Base-by-base conservation (phyloP, 1,139 yeast species). In the Yamadazyma epiphylla region DNA sequence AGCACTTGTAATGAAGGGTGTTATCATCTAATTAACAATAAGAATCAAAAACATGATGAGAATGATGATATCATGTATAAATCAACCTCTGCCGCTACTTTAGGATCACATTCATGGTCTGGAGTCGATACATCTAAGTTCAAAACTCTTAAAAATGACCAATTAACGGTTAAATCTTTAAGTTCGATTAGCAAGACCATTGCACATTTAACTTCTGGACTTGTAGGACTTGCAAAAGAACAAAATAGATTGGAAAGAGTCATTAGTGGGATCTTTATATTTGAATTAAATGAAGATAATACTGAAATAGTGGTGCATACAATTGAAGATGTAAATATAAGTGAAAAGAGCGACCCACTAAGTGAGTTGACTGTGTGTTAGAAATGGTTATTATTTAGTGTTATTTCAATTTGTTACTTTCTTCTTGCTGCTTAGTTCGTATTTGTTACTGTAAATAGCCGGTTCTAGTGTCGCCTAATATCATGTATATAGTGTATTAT, bases 311-410 rank as follows among this genome's bases (percentile, higher is more conserved):
- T 67, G 19, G 85, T 79, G n/a, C 91, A 86, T 50, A 80, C 88
- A 1, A 70, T 87, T 26, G 94, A 86, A 42, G 77, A 84, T 47
- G 71, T 87, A 36, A 86, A 84, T 46, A 70, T 84, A 38, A 58
- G 80, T 29, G 83, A 79, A 39, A 51, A 55, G 30, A 50, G 53
- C 3, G 66, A 62, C 28, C 44, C 60, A n/a, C n/a, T n/a, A n/a
- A n/a, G n/a, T n/a, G n/a, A n/a, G n/a, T n/a, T n/a, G n/a, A n/a
- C n/a, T n/a, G n/a, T n/a, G n/a, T n/a, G n/a, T n/a, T n/a, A n/a
- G n/a, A n/a, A n/a, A n/a, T n/a, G n/a, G n/a, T n/a, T n/a, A n/a
- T n/a, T n/a, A n/a, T n/a, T 42, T 2, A 40, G 23, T 13, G 38
- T 35, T 15, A 37, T 36, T 17, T 39, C 42, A 19, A 47, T 25